Percentiles rank a stretch among this genome's conserved stretches.
Conservation (phyloP, 176 grass and related monocot species). For the Juncus inflexus region DNA sequence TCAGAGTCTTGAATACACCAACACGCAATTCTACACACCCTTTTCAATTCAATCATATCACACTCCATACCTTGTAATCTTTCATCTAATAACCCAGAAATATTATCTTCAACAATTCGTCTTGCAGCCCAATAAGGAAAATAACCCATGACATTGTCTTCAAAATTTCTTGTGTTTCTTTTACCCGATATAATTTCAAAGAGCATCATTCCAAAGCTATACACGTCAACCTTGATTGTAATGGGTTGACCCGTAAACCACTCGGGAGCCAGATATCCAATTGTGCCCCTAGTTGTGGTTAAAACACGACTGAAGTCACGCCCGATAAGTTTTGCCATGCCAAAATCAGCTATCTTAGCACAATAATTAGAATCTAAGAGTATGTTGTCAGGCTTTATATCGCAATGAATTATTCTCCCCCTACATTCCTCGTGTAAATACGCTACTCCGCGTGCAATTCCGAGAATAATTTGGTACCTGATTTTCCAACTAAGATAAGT, state of each 20-base stretch:
- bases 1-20: conserved; percentile 56
- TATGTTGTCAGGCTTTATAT: conserved; percentile 46
- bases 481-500: conserved; percentile 24
- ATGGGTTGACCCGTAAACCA: no score
- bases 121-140: no score
- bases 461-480: conserved; percentile 28
- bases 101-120: no score
- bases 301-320: conserved; percentile 34
- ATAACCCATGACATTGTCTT: no score
- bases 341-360: conserved; percentile 39
- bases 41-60: no score
- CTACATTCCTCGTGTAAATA: conserved; percentile 41
- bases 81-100: no score
- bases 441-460: conserved; percentile 27
- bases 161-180: no score
- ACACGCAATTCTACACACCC: no score
- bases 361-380: conserved; percentile 19
- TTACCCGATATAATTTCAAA: neutral
- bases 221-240: no score
- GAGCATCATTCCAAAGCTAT: no score
- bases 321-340: conserved; percentile 40
- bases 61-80: no score
- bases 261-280: no score
- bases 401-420: conserved; percentile 37
- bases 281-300: conserved; percentile 21